Percentiles rank a stretch among this genome's conserved stretches.
Conservation (phyloP, 331 rosid genomes). For the Malus hybrid region DNA sequence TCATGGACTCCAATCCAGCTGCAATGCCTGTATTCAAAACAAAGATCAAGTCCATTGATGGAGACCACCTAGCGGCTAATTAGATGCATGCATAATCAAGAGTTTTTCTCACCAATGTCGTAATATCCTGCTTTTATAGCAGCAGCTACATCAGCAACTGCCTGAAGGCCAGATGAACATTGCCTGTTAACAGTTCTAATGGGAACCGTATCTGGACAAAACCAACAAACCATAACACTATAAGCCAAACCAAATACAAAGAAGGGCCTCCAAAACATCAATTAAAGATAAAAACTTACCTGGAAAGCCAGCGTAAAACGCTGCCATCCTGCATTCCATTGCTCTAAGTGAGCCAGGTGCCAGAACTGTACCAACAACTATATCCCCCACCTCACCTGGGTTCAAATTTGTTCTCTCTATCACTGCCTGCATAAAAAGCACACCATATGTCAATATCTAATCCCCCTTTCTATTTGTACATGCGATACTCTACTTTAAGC, state of each 20-base stretch:
- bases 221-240: slow-evolving; percentile 6
- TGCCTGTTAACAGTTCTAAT: slow-evolving; percentile 84
- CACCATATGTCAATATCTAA: too few species aligned
- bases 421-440: slow-evolving; percentile 48
- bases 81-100: neutral
- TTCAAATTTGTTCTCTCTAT: slow-evolving; percentile 69
- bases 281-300: slow-evolving; percentile 30
- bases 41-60: slow-evolving; percentile 9
- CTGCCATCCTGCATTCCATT: slow-evolving; percentile 87
- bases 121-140: slow-evolving; percentile 76
- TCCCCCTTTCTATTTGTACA: too few species aligned
- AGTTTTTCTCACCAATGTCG: slow-evolving; percentile 57
- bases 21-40: slow-evolving; percentile 58
- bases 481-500: too few species aligned
- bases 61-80: neutral
- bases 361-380: slow-evolving; percentile 84
- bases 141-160: slow-evolving; percentile 95
- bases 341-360: slow-evolving; percentile 91
- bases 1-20: slow-evolving; percentile 89
- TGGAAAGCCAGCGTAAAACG: slow-evolving; percentile 88
- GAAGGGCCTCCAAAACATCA: neutral
- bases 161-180: slow-evolving; percentile 96
- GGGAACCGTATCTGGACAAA: slow-evolving; percentile 61
- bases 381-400: slow-evolving; percentile 81
- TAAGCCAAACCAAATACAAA: neutral